Evolutionary conservation across 2,329 filamentous ascomycete genomes (phyloP), one percentile per base, ranked within the genome.

Genomic region (Scedosporium apiospermum): DNA sequence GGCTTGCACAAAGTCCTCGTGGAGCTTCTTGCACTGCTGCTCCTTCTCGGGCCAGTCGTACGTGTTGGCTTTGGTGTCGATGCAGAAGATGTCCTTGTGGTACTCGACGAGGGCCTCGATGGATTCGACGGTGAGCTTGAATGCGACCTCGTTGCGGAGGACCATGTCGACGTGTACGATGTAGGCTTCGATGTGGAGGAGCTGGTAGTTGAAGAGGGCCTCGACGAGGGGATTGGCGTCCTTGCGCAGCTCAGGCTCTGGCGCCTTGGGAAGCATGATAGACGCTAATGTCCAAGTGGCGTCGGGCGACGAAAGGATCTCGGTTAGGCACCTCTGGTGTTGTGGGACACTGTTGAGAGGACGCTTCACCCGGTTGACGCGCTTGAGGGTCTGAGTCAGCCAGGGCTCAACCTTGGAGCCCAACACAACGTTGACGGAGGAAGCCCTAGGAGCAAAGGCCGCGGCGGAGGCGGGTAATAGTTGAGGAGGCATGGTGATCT

Each of bases 91-190:
- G 67, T 97, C 91, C 81, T 95, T 93, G 84, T 99, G 95, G 76
- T 96, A 96, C 74, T 96, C 91, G 74, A 96, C 88, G 67, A 99
- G 85, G 61, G 90, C 79, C 71, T 96, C 92, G 77, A 99, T 99
- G 65, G 93, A 92, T 74, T 98, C 95, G 64, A 88, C 85, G 26
- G 93, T 98, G 71, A 99, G 84, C 84, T 99, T 99, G 84, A 93
- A 98, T 68, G 93, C 95, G 71, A 99, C 92, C 80, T 98, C 95
- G 74, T 96, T 95, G 76, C 93, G 89, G 71, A 96, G 86, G 64
- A 99, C 93, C 92, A 98, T 96, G 80, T 99, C 95, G 76, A 99
- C 92, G 76, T 98, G 93, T 65, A 99, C 95, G 69, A 98, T 93
- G 75, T 99, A 99, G 61, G 95, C 95, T 78, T 98, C 93, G 69